phyloP scores from a whole-genome alignment of 1,139 yeast genomes.

The Tardiomyces blankii region DNA sequence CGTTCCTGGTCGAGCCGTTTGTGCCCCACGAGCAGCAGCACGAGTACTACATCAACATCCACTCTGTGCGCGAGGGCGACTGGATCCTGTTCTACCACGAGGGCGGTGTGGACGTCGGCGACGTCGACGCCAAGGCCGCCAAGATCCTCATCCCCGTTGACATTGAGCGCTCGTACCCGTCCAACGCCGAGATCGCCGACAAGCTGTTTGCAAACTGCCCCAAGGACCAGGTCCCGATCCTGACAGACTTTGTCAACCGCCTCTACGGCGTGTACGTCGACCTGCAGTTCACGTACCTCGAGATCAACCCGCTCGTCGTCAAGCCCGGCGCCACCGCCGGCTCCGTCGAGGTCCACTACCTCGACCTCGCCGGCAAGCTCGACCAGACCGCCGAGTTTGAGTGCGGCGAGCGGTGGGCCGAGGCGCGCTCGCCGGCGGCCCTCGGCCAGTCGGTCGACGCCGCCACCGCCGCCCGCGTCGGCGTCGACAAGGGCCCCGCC shows the following conservation, averaged over 20 bases:
- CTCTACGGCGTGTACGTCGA: conserved; percentile 38
- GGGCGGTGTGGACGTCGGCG: conserved; percentile 40
- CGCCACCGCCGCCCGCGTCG: conserved; percentile 16
- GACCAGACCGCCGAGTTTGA: conserved; percentile 40
- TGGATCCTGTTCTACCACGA: conserved; percentile 38
- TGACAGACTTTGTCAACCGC: conserved; percentile 35
- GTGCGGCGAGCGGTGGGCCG: conserved; percentile 39
- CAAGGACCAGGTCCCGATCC: conserved; percentile 28
- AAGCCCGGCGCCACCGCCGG: conserved; percentile 23
- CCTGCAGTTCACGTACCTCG: conserved; percentile 36
- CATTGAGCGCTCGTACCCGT: conserved; percentile 30
- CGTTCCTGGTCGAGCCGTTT: conserved; percentile 37
- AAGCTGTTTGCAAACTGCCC: conserved; percentile 31
- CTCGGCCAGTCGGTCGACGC: conserved; percentile 23
- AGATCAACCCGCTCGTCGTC: conserved; percentile 37
- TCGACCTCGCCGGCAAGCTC: conserved; percentile 36
- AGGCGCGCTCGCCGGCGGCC: conserved; percentile 33
- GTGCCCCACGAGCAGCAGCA: conserved; percentile 36
- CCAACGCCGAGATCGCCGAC: conserved; percentile 25
- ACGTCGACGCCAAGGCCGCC: conserved; percentile 36
- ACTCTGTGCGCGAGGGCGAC: conserved; percentile 38
- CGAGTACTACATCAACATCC: conserved; percentile 37
- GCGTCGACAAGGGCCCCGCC: conserved; percentile 35
- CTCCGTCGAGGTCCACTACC: conserved; percentile 35
- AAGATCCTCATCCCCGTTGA: conserved; percentile 34